Evolutionary conservation across 768 basidiomycete genomes (phyloP).

Genomic region (Paxillus ammoniavirescens): DNA sequence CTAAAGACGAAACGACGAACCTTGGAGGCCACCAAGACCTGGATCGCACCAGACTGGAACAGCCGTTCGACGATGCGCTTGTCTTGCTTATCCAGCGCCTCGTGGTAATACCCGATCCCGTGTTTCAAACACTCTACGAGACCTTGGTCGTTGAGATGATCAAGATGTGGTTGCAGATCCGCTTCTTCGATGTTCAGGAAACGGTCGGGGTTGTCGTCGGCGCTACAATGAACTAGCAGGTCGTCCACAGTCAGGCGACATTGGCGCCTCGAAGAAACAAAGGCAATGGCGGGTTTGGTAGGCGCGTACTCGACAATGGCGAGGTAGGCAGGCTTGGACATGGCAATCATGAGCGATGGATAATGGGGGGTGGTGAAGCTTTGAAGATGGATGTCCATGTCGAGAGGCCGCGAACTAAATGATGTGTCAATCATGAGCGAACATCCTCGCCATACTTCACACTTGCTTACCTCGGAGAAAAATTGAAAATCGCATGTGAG

Average conservation of each 20-base stretch:
- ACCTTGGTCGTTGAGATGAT: constrained; percentile 73
- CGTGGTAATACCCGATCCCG: constrained; percentile 95
- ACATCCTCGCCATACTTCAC: neutral
- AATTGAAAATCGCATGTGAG: constrained; percentile 95
- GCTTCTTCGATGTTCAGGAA: constrained; percentile 87
- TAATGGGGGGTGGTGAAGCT: constrained; percentile 97
- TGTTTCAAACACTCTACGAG: constrained; percentile 81
- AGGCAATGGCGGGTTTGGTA: constrained; percentile 84
- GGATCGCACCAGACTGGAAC: constrained; percentile 93
- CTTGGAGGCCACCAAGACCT: constrained; percentile 92
- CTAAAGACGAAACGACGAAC: constrained; percentile 37
- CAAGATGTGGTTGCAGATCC: constrained; percentile 85
- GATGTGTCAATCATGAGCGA: constrained; percentile 9
- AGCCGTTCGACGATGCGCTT: constrained; percentile 90
- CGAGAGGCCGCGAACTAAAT: constrained; percentile 85
- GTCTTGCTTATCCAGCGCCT: constrained; percentile 88
- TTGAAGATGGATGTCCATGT: constrained; percentile 97
- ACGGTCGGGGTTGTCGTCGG: constrained; percentile 79
- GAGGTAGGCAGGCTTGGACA: constrained; percentile 98
- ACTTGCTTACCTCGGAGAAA: constrained; percentile 73
- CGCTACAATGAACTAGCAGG: constrained; percentile 81
- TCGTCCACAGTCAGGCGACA: constrained; percentile 94
- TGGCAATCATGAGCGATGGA: constrained; percentile 97
- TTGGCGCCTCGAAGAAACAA: constrained; percentile 91
- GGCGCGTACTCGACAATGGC: constrained; percentile 86